phyloP scores from a whole-genome alignment of 176 grass and related monocot species.

The Triticum urartu region DNA sequence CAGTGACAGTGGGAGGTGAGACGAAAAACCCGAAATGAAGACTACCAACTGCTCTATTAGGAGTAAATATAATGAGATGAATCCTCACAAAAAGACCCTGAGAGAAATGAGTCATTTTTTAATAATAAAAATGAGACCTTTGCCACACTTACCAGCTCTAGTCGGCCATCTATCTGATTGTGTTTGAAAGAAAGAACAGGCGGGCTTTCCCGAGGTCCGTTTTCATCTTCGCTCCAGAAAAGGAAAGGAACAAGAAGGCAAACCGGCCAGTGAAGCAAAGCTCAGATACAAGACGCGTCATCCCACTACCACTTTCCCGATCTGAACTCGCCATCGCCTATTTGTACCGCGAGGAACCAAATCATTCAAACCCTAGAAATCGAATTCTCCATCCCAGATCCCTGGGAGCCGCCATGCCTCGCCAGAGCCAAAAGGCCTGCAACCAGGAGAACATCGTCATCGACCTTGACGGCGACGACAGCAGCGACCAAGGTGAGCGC shows the following conservation, averaged over 20 bases:
- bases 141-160: too few relatives aligned
- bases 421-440: neutral
- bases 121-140: too few relatives aligned
- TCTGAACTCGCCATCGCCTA: neutral
- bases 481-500: neutral
- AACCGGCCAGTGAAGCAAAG: neutral
- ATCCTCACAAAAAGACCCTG: too few relatives aligned
- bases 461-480: neutral
- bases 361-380: neutral
- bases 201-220: too few relatives aligned
- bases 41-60: too few relatives aligned
- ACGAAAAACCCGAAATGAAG: too few relatives aligned
- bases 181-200: neutral
- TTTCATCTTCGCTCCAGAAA: neutral
- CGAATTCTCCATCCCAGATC: neutral
- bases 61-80: too few relatives aligned
- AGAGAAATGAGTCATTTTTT: too few relatives aligned
- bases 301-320: neutral
- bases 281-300: neutral
- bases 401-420: neutral
- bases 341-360: neutral
- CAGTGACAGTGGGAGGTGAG: too few relatives aligned
- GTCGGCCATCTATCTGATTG: too few relatives aligned
- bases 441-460: neutral
- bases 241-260: neutral